Evolutionary conservation across 345 rosid species (phyloP), one percentile per base, ranked within the genome.

Genomic region (Populus alba): DNA sequence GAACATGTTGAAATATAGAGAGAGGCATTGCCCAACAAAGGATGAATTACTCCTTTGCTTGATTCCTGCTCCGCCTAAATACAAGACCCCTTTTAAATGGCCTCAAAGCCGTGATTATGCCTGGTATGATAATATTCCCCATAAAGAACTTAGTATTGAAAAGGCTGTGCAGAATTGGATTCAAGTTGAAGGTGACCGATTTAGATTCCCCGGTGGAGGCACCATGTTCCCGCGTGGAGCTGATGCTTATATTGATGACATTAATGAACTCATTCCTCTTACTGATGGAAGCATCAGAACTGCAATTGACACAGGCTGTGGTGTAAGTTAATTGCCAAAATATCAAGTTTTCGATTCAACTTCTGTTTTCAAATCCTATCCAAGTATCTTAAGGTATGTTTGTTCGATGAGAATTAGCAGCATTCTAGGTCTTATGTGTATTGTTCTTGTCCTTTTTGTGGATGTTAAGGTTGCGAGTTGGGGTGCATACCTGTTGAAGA

Each of bases 91-190:
- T 9, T 89, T 96, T 81, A 92, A 92, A 81, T 96, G 99, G 99
- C 98, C 99, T 20, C 94, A 90, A 77, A 94, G 99, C 82, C 88
- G 97, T 72, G 99, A 96, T 87, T 89, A 88, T 78, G 97, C 98
- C 53, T 96, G 99, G 99, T 96, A 89, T 66, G 95, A 89, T 78
- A 96, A 96, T 70, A 96, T 96, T 53, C 99, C 99, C 27, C 99
- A 96, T 80, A 91, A 86, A 49, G 99, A 96, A 75, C 95, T 96
- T 49, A 91, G 97, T 80, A 87, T 96, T 72, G 99, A 94, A 87
- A 96, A 96, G 89, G 99, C 99, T 17, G 86, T 91, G 68, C 99
- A 96, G 88, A 94, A 96, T 68, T 96, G 99, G 99, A 91, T 96
- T 83, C 98, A 96, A 80, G 91, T 89, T 11, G 95, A 92, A 83